phyloP scores from a whole-genome alignment of 306 rosid genomes.

The Glycine latifolia region DNA sequence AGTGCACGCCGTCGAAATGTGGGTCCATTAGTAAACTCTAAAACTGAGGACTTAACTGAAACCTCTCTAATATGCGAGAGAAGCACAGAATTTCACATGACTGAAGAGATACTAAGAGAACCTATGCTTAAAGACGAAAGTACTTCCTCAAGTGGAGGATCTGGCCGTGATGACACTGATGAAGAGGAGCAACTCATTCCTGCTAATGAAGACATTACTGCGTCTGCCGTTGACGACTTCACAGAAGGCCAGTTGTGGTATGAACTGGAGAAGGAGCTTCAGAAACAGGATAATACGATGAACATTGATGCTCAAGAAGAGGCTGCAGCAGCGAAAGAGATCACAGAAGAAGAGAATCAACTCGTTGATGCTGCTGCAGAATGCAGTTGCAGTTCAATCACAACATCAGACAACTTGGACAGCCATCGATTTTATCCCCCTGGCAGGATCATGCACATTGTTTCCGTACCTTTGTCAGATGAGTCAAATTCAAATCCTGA shows the following conservation, averaged over 20 bases:
- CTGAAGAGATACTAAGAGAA: conserved; percentile 44
- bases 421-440: conserved; percentile 85
- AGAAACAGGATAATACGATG: conserved; percentile 58
- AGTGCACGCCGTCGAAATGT: conserved; percentile 88
- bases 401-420: conserved; percentile 67
- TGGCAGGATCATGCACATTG: conserved; percentile 90
- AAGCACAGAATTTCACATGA: conserved; percentile 49
- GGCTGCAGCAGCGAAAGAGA: conserved; percentile 82
- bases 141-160: conserved; percentile 60
- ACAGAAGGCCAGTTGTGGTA: conserved; percentile 88
- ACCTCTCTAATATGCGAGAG: conserved; percentile 57
- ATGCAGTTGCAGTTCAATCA: conserved; percentile 58
- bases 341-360: conserved; percentile 74
- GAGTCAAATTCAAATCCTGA: conserved; percentile 54
- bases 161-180: conserved; percentile 74
- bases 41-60: conserved; percentile 56
- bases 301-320: conserved; percentile 66
- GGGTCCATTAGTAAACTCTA: conserved; percentile 51
- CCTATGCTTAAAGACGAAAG: conserved; percentile 54
- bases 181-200: conserved; percentile 75
- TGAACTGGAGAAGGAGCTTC: conserved; percentile 88
- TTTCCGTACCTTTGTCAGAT: conserved; percentile 57
- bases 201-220: conserved; percentile 48
- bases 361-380: conserved; percentile 68
- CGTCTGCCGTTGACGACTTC: conserved; percentile 59